Conservation (phyloP, 148 eudicot species). For the Euryodendron excelsum region DNA sequence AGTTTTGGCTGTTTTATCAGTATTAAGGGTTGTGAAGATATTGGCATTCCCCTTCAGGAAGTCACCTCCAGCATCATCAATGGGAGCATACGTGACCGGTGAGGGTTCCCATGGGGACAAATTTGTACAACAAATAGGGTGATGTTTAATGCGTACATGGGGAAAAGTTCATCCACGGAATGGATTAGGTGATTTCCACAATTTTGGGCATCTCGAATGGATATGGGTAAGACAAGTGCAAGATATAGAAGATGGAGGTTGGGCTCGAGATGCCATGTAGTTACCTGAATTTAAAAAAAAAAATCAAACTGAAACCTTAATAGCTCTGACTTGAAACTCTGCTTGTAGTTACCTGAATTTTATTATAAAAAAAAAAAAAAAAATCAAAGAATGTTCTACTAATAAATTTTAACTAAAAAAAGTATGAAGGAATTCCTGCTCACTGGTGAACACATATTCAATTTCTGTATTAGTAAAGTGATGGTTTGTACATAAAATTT, state of each 20-base stretch:
- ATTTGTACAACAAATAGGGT: conserved; percentile 47
- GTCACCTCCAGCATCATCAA: conserved; percentile 45
- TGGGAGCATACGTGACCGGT: conserved; percentile 54
- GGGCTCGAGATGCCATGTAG: conserved; percentile 29
- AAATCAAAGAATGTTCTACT: too few relatives aligned
- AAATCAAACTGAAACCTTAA: not conserved
- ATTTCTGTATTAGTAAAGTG: too few relatives aligned
- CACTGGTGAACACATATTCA: too few relatives aligned
- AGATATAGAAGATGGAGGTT: conserved; percentile 18
- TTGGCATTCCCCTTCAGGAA: conserved; percentile 38
- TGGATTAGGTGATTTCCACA: conserved; percentile 24
- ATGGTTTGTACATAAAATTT: too few relatives aligned
- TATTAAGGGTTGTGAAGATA: conserved; percentile 55
- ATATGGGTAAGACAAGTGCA: not conserved
- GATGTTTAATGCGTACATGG: conserved; percentile 16
- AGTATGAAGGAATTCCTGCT: too few relatives aligned
- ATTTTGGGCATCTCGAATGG: conserved; percentile 14
- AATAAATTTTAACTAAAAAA: too few relatives aligned
- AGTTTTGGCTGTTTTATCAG: conserved; percentile 36
- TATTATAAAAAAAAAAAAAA: too few relatives aligned
- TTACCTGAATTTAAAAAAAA: too few relatives aligned
- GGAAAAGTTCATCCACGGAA: conserved; percentile 18
- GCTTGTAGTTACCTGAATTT: too few relatives aligned
- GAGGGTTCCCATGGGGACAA: conserved; percentile 77
- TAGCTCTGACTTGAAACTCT: not conserved